Evolutionary conservation across 2,329 filamentous ascomycete species (phyloP).

Genomic region (Fusarium secorum): DNA sequence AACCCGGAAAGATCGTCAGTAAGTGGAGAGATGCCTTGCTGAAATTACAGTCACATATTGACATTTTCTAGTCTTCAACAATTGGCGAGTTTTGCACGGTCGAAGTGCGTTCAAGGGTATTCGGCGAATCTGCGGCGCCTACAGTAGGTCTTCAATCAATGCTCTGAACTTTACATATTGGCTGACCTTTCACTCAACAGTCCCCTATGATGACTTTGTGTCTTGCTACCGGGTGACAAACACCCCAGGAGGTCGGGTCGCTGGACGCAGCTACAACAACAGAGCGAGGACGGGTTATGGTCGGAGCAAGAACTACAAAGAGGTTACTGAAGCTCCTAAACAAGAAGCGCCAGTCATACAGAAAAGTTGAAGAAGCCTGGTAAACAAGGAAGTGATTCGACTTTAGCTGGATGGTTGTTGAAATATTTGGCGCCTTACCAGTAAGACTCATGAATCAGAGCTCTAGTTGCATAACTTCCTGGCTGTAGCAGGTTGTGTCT

Average conservation of each 20-base stretch:
- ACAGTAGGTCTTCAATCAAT: conserved; percentile 67
- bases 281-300: neutral
- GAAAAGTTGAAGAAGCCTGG: neutral
- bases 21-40: conserved; percentile 46
- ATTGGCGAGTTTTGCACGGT: conserved; percentile 93
- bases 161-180: neutral
- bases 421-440: neutral
- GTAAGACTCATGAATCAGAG: neutral
- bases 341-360: neutral
- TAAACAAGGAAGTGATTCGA: neutral
- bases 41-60: conserved; percentile 14
- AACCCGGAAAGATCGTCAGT: conserved; percentile 81
- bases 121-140: conserved; percentile 88
- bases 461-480: neutral
- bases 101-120: conserved; percentile 83
- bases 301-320: neutral
- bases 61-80: conserved; percentile 78
- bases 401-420: neutral
- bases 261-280: conserved; percentile 48
- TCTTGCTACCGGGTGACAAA: conserved; percentile 80
- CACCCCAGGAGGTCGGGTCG: conserved; percentile 57
- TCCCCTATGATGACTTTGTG: conserved; percentile 81
- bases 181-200: conserved; percentile 51
- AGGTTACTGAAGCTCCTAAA: neutral
- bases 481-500: neutral